phyloP scores from a whole-genome alignment of 2,329 filamentous ascomycete species.

The Hymenoscyphus occultus region DNA sequence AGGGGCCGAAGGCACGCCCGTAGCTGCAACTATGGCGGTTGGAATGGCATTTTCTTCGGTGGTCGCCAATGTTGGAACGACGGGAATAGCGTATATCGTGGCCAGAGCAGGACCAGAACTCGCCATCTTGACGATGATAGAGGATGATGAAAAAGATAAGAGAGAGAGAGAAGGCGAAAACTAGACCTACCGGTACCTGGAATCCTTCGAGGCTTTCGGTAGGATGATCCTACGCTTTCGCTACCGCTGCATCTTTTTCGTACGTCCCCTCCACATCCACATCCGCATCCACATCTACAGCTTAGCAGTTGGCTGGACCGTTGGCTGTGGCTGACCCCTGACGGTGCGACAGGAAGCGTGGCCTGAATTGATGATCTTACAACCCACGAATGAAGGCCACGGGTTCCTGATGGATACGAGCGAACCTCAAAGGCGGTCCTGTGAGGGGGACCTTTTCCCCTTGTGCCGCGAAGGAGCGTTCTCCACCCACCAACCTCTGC shows the following conservation, averaged over 20 bases:
- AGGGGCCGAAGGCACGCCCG: background rate
- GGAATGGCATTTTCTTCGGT: conserved; percentile 1
- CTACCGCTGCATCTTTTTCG: background rate
- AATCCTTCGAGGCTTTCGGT: conserved; percentile 2
- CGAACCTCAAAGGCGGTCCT: background rate
- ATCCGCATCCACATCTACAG: background rate
- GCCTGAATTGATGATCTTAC: too few species aligned
- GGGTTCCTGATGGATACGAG: background rate
- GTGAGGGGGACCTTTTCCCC: background rate
- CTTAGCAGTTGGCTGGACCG: background rate
- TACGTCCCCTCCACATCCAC: background rate
- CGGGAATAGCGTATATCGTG: conserved; percentile 10
- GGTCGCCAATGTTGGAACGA: background rate
- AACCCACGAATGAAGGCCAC: too few species aligned
- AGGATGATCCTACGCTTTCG: conserved; percentile 4
- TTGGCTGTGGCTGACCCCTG: background rate
- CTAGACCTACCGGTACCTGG: background rate
- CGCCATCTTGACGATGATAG: background rate
- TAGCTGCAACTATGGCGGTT: conserved; percentile 7
- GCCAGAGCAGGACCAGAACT: background rate
- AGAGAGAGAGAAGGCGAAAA: background rate
- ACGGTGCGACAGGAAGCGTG: background rate
- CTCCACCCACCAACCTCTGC: too few species aligned
- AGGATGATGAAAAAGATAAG: background rate
- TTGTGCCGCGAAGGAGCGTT: background rate